Evolutionary conservation across 441 rosid genomes (phyloP).

Genomic region (Mallotus japonicus): DNA sequence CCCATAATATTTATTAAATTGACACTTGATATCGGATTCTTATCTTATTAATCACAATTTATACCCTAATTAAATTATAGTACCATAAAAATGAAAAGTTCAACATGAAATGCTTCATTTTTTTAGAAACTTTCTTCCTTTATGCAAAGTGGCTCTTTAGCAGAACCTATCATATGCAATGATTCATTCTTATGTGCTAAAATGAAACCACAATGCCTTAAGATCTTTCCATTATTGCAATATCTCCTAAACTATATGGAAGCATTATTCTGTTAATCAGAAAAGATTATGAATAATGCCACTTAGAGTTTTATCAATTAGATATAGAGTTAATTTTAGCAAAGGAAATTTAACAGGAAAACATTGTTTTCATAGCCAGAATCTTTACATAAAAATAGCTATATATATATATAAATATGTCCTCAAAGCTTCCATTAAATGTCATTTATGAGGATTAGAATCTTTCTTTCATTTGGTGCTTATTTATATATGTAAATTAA

Average conservation of each 20-base stretch:
- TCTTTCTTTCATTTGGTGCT: too few species aligned
- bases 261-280: background rate
- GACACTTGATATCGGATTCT: too few species aligned
- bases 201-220: background rate
- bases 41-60: too few species aligned
- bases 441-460: too few species aligned
- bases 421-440: too few species aligned
- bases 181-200: background rate
- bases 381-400: background rate
- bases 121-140: constrained; percentile 1
- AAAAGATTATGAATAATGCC: background rate
- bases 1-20: too few species aligned
- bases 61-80: too few species aligned
- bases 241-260: background rate
- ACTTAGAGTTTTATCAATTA: background rate
- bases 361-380: background rate
- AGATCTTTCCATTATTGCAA: background rate
- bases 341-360: background rate
- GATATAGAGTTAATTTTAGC: background rate
- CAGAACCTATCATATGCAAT: background rate
- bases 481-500: too few species aligned
- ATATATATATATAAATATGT: background rate
- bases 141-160: background rate
- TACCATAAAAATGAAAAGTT: too few species aligned
- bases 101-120: background rate